phyloP scores from a whole-genome alignment of 805 yeast genomes.

The Candida caryicola region DNA sequence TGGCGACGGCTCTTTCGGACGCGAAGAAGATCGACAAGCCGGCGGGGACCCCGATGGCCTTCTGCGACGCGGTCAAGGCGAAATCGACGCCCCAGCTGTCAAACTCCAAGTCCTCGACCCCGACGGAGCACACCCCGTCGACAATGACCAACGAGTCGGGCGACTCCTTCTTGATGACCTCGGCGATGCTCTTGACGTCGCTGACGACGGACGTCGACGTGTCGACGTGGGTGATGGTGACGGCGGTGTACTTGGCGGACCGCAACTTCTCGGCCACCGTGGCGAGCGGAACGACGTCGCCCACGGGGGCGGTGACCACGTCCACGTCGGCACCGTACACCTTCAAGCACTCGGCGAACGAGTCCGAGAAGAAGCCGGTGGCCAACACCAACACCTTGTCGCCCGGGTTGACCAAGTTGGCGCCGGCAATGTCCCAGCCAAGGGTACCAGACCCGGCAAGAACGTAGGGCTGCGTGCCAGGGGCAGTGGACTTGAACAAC shows the following conservation, averaged over 20 bases:
- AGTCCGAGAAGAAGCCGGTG: slow-evolving; percentile 87
- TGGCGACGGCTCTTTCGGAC: slow-evolving; percentile 68
- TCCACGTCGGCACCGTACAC: slow-evolving; percentile 78
- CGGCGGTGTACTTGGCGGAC: slow-evolving; percentile 53
- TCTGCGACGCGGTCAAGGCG: slow-evolving; percentile 89
- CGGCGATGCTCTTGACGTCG: slow-evolving; percentile 62
- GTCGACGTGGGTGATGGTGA: slow-evolving; percentile 93
- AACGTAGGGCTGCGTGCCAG: slow-evolving; percentile 74
- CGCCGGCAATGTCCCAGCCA: slow-evolving; percentile 89
- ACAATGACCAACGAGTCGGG: slow-evolving; percentile 84
- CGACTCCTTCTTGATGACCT: slow-evolving; percentile 55
- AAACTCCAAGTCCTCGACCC: slow-evolving; percentile 80
- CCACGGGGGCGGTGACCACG: slow-evolving; percentile 67
- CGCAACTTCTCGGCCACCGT: slow-evolving; percentile 55
- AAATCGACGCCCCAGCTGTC: slow-evolving; percentile 89
- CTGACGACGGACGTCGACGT: slow-evolving; percentile 93
- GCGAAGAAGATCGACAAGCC: slow-evolving; percentile 80
- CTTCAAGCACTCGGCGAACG: slow-evolving; percentile 70
- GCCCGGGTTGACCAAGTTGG: slow-evolving; percentile 63
- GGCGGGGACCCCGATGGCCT: slow-evolving; percentile 92
- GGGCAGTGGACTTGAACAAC: slow-evolving; percentile 67
- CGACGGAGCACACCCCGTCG: slow-evolving; percentile 95
- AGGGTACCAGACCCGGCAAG: slow-evolving; percentile 90
- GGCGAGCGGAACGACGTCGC: slow-evolving; percentile 61
- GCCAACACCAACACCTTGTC: slow-evolving; percentile 79